Conservation (phyloP, 164 flowering plant genomes). For the Vitis riparia region DNA sequence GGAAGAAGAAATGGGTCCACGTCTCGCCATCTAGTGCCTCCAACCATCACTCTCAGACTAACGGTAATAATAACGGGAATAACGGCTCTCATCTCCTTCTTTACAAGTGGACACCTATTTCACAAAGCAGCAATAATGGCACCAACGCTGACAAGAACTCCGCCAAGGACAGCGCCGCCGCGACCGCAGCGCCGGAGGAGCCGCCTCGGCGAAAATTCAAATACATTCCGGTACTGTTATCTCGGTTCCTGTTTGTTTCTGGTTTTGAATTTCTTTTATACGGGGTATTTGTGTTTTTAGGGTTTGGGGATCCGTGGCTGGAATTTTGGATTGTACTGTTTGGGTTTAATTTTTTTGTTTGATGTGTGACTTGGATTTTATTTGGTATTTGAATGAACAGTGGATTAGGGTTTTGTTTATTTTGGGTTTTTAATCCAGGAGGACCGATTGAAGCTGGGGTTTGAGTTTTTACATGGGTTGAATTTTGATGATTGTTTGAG, state of each 20-base stretch:
- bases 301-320: neutral
- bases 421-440: too few species aligned
- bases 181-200: conserved; percentile 42
- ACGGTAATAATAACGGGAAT: conserved; percentile 35
- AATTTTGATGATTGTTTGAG: too few species aligned
- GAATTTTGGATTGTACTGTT: neutral
- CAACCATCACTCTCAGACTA: neutral
- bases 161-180: conserved; percentile 29
- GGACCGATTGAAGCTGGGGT: too few species aligned
- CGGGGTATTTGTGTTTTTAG: neutral
- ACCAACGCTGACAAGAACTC: conserved; percentile 24
- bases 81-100: conserved; percentile 70
- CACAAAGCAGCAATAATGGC: conserved; percentile 33
- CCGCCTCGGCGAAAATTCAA: conserved; percentile 66
- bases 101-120: conserved; percentile 84
- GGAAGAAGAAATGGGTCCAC: conserved; percentile 96
- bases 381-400: neutral
- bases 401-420: conserved; percentile 5
- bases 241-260: conserved; percentile 2
- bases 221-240: conserved; percentile 71
- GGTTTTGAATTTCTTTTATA: neutral
- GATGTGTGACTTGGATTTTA: conserved; percentile 2
- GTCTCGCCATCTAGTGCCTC: conserved; percentile 44
- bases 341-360: neutral
- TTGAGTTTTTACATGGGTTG: too few species aligned